phyloP scores from a whole-genome alignment of 345 rosid species.

The Eucalyptus viminalis region DNA sequence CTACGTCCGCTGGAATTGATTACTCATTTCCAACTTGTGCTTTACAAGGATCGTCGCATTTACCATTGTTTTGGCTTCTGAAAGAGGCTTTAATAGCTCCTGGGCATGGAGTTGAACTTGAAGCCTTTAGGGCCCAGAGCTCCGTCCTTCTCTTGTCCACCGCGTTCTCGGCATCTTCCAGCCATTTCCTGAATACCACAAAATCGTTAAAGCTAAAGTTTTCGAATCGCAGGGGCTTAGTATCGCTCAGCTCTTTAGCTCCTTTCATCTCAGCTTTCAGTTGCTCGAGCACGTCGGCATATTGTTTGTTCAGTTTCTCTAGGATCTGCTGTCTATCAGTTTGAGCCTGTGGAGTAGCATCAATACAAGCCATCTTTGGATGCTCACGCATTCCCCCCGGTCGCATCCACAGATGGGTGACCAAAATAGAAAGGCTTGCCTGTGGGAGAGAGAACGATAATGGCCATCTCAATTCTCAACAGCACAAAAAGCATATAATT shows the following conservation, averaged over 20 bases:
- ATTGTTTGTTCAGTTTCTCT: neutral
- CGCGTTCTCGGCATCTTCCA: neutral
- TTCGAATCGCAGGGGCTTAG: neutral
- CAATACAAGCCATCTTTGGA: neutral
- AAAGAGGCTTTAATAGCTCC: neutral
- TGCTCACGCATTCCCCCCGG: constrained; percentile 5
- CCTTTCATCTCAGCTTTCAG: constrained; percentile 10
- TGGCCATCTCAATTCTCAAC: too few relatives aligned
- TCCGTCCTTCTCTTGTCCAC: neutral
- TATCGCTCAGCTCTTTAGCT: neutral
- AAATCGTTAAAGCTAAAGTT: neutral
- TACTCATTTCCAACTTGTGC: neutral
- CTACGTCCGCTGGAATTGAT: neutral
- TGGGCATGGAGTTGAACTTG: neutral
- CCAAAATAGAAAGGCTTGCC: constrained; percentile 5
- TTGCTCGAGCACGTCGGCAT: neutral
- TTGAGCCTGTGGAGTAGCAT: neutral
- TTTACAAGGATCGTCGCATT: neutral
- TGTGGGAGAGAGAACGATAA: too few relatives aligned
- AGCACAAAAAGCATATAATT: too few relatives aligned
- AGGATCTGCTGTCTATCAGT: neutral
- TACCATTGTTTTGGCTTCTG: neutral
- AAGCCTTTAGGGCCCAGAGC: neutral
- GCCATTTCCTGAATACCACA: too few relatives aligned
- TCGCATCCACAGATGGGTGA: constrained; percentile 23